Conservation (phyloP, 2,329 filamentous ascomycete species). For the Alternaria metachromatica region DNA sequence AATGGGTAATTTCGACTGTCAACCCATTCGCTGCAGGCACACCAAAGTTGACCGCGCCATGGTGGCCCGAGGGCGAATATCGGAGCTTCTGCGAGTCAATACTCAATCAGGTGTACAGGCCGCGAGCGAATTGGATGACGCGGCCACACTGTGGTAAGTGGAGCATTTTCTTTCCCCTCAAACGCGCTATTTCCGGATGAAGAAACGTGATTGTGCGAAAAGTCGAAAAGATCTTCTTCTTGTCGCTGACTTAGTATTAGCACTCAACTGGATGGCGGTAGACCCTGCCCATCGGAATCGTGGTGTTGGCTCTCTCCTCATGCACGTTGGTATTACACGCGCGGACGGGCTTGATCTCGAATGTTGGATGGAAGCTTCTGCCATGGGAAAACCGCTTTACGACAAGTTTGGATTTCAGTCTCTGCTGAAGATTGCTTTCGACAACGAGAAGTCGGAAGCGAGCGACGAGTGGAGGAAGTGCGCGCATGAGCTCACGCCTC, state of each 20-base stretch:
- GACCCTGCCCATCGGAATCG: conserved; percentile 43
- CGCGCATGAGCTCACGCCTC: conserved; percentile 43
- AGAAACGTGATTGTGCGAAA: neutral
- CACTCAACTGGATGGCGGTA: conserved; percentile 48
- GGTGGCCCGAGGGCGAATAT: conserved; percentile 46
- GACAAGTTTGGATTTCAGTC: conserved; percentile 40
- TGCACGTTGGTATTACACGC: conserved; percentile 41
- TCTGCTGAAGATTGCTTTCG: conserved; percentile 40
- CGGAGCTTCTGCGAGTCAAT: conserved; percentile 43
- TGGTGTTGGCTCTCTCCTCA: conserved; percentile 46
- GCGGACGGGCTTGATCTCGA: conserved; percentile 46
- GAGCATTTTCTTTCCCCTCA: conserved; percentile 9
- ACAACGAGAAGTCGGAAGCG: conserved; percentile 29
- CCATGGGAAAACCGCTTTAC: conserved; percentile 47
- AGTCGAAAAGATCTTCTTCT: neutral
- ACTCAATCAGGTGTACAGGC: conserved; percentile 42
- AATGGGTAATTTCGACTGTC: conserved; percentile 38
- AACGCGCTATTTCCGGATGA: neutral
- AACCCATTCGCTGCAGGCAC: conserved; percentile 42
- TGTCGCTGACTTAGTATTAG: conserved; percentile 25
- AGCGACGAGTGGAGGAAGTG: conserved; percentile 43
- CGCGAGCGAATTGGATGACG: conserved; percentile 42
- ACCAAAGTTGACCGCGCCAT: conserved; percentile 37
- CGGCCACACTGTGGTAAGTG: conserved; percentile 43
- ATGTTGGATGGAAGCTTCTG: conserved; percentile 49